A percentile compares a stretch with the other conserved stretches of the same genome.
Conservation (phyloP, 257 asterid species). For the Verbena officinalis region DNA sequence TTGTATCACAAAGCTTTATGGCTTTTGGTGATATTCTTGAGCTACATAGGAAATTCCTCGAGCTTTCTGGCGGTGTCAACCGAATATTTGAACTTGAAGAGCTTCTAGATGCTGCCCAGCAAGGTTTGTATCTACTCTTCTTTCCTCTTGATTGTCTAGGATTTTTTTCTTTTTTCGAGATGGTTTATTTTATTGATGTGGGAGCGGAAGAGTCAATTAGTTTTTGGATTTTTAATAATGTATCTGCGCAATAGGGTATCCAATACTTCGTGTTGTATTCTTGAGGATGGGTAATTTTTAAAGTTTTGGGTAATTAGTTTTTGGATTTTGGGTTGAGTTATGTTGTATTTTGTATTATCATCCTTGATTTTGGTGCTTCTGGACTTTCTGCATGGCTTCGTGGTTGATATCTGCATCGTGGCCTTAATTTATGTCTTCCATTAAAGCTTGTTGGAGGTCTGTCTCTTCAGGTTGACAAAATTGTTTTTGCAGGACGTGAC, state of each 20-base stretch:
- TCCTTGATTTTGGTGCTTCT: background rate
- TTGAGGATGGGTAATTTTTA: background rate
- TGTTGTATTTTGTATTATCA: background rate
- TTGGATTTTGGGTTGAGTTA: background rate
- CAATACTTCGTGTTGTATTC: conserved; percentile 10
- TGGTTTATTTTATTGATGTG: background rate
- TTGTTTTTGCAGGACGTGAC: conserved; percentile 50
- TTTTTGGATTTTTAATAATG: conserved; percentile 2
- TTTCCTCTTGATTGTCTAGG: conserved; percentile 15
- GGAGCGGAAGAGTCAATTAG: background rate
- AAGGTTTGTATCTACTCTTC: conserved; percentile 50
- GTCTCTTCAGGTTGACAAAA: conserved; percentile 31
- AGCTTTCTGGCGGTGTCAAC: conserved; percentile 97
- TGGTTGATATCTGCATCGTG: conserved; percentile 6
- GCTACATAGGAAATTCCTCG: conserved; percentile 84
- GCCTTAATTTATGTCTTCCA: conserved; percentile 19
- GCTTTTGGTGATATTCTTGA: conserved; percentile 99
- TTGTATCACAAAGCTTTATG: conserved; percentile 98
- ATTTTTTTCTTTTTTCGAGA: conserved; percentile 2
- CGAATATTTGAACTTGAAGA: conserved; percentile 93
- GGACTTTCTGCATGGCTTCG: conserved; percentile 14
- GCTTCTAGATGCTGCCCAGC: conserved; percentile 85
- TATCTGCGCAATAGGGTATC: conserved; percentile 4
- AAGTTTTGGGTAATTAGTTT: too few relatives aligned
- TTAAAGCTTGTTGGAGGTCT: background rate